Evolutionary conservation across 1,139 yeast species (phyloP), one percentile per base, ranked within the genome.

Genomic region (Pichia sp.): DNA sequence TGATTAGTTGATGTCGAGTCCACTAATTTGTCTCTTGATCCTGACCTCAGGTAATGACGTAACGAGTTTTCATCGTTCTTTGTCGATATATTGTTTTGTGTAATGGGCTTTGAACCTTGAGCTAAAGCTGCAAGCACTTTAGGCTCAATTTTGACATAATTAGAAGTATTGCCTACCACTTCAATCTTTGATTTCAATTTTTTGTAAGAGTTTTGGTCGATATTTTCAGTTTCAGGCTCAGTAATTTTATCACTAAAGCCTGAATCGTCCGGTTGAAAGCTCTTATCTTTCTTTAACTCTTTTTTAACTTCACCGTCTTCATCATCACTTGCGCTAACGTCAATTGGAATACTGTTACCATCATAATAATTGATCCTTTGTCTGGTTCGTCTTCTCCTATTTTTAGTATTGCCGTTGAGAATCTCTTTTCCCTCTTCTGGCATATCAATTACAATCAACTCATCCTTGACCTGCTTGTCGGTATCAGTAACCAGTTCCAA

Each of bases 291-390:
- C 43, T 26, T 36, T 11, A 23, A 34, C 48, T n/a, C 32, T 50
- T 40, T 49, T 42, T n/a, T 45, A 16, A 16, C 34, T 10, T 3
- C 23, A 19, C 23, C 34, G 8, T 44, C 47, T 4, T 41, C 55
- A 34, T 45, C 47, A 42, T 49, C 50, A 7, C 16, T 30, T 3
- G 29, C 31, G n/a, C 49, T 52, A n/a, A 36, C 43, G 19, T 38
- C 51, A 19, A 50, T 15, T 6, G 47, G 49, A 8, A 30, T 45
- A 5, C 19, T 19, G 4, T 29, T 49, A 23, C 52, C 53, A 34
- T 54, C 56, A 45, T 32, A 48, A 32, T 55, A 55, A 42, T 53
- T 53, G 13, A 55, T 43, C 15, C 36, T 43, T 4, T 45, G 47
- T 38, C 51, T 51, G 11, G 19, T 36, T 8, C 56, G 47, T 32